Base-by-base conservation (phyloP, 176 grass and related monocot species). In the Musa troglodytarum region DNA sequence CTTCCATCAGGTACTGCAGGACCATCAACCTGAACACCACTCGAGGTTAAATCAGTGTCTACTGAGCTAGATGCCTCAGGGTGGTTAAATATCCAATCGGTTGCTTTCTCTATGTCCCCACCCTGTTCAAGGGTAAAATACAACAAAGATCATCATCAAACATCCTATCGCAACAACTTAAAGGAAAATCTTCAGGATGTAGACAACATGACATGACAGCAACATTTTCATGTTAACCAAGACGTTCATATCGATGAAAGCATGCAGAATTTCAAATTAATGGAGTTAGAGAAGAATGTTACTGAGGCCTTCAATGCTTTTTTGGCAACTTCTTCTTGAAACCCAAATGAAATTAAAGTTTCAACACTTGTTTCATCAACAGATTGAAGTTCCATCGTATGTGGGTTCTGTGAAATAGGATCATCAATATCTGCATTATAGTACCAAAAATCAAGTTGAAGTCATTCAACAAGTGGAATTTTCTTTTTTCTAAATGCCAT, bases 61-160 rank as follows among this genome's bases (percentile, higher is more conserved):
- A 80, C 72, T 21, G 84, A 88, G 11, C 74, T 85, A 2, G 86
- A 87, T 34, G 80, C 90, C 76, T 93, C 90, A 3, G 88, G 95
- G 17, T 91, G 72, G 78, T 63, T 94, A 80, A 98, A 87, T 79
- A 98, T 91, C 95, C 95, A 98, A 58, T 98, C 90, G n/a, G 95
- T 98, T 19, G 95, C 95, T 80, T 83, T 89, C 82, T 98, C 95
- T 2, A 98, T 98, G 79, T 87, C 88, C 52, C 95, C 95, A 66
- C 88, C 95, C 95, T 98, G 77, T 65, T 50, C 65, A 74, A 28
- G 63, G 8, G 77, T n/a, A 74, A 51, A 17, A 14, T 43, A 43
- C 34, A 43, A 43, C 34, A 43, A 43, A 43, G 4, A 43, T 43
- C 34, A 43, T 5, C 34, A 43, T 43, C 34, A 43, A 43, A 43